Evolutionary conservation across 2,329 filamentous ascomycete species (phyloP).

Genomic region (Trichoderma sp.): DNA sequence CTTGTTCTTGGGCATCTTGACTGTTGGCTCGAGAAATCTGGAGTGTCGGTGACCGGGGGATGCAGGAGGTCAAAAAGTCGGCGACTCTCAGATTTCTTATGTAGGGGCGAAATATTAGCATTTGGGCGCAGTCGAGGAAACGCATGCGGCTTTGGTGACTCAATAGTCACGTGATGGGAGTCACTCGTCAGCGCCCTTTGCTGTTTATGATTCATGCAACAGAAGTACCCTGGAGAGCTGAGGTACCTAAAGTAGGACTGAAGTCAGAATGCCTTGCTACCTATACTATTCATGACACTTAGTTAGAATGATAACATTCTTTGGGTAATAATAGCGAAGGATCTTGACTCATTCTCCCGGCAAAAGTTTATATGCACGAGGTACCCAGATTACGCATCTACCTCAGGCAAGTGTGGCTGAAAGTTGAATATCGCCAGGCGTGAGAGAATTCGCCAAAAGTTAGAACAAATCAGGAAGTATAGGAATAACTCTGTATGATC

Average conservation of each 20-base stretch:
- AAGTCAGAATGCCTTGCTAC: not conserved
- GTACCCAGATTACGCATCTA: not conserved
- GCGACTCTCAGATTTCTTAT: slow-evolving; percentile 3
- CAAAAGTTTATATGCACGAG: not conserved
- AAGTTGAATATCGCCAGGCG: not conserved
- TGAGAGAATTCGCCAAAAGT: not conserved
- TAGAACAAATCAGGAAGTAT: not conserved
- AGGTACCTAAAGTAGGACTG: not conserved
- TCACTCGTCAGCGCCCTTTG: not conserved
- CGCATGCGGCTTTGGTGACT: slow-evolving; percentile 7
- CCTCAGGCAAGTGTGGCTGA: not conserved
- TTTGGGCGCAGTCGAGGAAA: slow-evolving; percentile 1
- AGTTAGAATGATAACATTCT: not conserved
- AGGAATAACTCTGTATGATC: not conserved
- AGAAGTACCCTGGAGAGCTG: not conserved
- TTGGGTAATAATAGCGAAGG: not conserved
- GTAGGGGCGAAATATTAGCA: slow-evolving; percentile 11
- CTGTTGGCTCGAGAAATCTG: slow-evolving; percentile 19
- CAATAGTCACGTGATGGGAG: slow-evolving; percentile 8
- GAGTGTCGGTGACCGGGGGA: slow-evolving; percentile 16
- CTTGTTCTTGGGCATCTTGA: slow-evolving; percentile 96
- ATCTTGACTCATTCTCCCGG: not conserved
- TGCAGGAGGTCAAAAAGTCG: slow-evolving; percentile 3
- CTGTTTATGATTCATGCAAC: not conserved
- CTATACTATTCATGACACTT: not conserved